Base-by-base conservation (phyloP, 2,329 filamentous ascomycete species). In the Apiospora koreana region DNA sequence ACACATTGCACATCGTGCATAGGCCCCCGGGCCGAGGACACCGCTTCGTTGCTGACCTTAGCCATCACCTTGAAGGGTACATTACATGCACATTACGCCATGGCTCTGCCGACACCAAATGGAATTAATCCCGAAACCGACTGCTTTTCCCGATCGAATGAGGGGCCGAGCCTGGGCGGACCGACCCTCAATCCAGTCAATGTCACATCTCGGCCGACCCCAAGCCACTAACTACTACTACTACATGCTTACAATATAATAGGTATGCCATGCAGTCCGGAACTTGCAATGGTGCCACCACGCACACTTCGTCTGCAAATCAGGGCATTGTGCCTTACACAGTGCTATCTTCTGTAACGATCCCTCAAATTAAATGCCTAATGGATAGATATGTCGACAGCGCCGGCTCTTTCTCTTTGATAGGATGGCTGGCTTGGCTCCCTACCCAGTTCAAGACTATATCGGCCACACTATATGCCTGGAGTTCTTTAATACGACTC, bases 1-100 rank as follows among this genome's bases (percentile, higher is more conserved):
- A n/a, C n/a, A n/a, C n/a, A n/a, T n/a, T n/a, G n/a, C n/a, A n/a
- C n/a, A n/a, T n/a, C n/a, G n/a, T n/a, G n/a, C n/a, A n/a, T n/a
- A n/a, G n/a, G n/a, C n/a, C n/a, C n/a, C 28, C 54, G 54, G 54
- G 54, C 54, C 54, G 54, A 62, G 31, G 54, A 62, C 54, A 62
- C 54, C 54, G 54, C 54, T 62, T 38, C 8, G 31, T 62, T 62
- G 54, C 54, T 62, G 54, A 23, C 31, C 21, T 28, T 62, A 28
- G 12, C 31, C 18, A n/a, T 62, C 50, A 58, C 25, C 28, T n/a
- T 46, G 5, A 12, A 14, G 31, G 9, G 54, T 10, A n/a, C 50
- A 14, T 58, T 58, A n/a, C 43, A n/a, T n/a, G n/a, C 6, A 9
- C 41, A 35, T 42, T 18, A 16, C 48, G 48, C 23, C 25, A 54